Conservation (phyloP, 768 basidiomycete genomes). For the Tylopilus sp. region DNA sequence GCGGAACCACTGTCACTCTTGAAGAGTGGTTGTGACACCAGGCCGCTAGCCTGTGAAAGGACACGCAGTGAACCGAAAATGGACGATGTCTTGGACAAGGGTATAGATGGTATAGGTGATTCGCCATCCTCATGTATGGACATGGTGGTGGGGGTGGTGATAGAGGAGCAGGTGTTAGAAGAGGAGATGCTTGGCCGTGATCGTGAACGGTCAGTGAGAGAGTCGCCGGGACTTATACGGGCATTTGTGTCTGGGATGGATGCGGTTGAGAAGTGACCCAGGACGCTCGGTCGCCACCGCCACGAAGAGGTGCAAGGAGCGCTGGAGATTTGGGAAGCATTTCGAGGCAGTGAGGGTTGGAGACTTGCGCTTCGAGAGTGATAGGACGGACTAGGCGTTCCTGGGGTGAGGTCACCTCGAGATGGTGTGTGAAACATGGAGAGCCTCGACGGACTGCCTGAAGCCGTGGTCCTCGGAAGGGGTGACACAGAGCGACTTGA, state of each 20-base stretch:
- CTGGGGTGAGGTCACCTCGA: slow-evolving; percentile 25
- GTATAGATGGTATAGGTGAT: slow-evolving; percentile 39
- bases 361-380: slow-evolving; percentile 52
- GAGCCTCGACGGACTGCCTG: slow-evolving; percentile 36
- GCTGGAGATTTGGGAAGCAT: slow-evolving; percentile 4
- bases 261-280: slow-evolving; percentile 58
- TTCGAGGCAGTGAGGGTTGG: slow-evolving; percentile 37
- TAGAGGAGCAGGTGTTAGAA: slow-evolving; percentile 49
- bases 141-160: slow-evolving; percentile 34
- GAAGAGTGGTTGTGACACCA: slow-evolving; percentile 33
- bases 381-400: slow-evolving; percentile 27
- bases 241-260: slow-evolving; percentile 43
- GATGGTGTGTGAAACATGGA: slow-evolving; percentile 42
- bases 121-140: slow-evolving; percentile 38
- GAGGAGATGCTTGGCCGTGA: slow-evolving; percentile 63
- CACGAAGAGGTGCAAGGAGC: slow-evolving; percentile 27
- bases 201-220: slow-evolving; percentile 41
- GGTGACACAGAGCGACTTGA: slow-evolving; percentile 41
- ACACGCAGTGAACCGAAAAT: slow-evolving; percentile 34
- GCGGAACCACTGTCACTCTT: slow-evolving; percentile 22
- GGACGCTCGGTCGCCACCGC: slow-evolving; percentile 62
- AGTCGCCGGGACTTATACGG: slow-evolving; percentile 41
- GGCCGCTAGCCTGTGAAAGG: slow-evolving; percentile 24
- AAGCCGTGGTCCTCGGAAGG: slow-evolving; percentile 35
- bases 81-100: slow-evolving; percentile 30